phyloP scores from a whole-genome alignment of 129 eudicot genomes.

The Tanacetum coccineum region DNA sequence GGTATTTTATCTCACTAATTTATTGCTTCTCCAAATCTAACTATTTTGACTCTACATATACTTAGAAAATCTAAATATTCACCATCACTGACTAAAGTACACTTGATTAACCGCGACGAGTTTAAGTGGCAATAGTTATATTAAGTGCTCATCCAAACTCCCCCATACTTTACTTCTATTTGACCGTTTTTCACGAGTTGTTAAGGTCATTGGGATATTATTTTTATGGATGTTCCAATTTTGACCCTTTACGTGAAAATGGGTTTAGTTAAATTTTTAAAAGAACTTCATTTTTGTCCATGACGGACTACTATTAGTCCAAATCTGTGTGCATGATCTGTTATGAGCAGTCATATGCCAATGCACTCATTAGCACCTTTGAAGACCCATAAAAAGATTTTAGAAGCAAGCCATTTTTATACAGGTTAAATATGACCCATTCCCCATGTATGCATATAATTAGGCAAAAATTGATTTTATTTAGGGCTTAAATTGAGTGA shows the following conservation, averaged over 20 bases:
- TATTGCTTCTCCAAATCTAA: too few relatives aligned
- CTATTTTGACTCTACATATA: background rate
- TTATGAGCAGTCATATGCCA: slow-evolving; percentile 77
- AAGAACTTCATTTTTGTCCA: background rate
- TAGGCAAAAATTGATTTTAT: too few relatives aligned
- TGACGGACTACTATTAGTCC: background rate
- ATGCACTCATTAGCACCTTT: slow-evolving; percentile 76
- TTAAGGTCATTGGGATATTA: slow-evolving; percentile 50
- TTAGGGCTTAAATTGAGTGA: too few relatives aligned
- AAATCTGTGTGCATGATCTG: slow-evolving; percentile 12
- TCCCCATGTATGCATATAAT: too few relatives aligned
- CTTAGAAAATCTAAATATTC: background rate
- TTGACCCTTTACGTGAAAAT: background rate
- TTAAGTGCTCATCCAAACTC: background rate
- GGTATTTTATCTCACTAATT: too few relatives aligned
- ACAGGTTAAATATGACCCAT: too few relatives aligned
- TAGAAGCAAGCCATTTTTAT: slow-evolving; percentile 99
- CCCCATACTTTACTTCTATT: slow-evolving; percentile 32
- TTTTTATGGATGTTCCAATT: background rate
- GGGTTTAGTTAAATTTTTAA: background rate
- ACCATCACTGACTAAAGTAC: background rate
- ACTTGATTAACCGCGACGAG: background rate
- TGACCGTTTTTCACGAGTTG: slow-evolving; percentile 95
- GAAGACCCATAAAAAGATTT: slow-evolving; percentile 97
- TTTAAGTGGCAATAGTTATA: background rate